These are phyloP conservation scores for Penicillium sp. DNA, from an alignment of 2,329 filamentous ascomycete species.

Conservation along the genomic window DNA sequence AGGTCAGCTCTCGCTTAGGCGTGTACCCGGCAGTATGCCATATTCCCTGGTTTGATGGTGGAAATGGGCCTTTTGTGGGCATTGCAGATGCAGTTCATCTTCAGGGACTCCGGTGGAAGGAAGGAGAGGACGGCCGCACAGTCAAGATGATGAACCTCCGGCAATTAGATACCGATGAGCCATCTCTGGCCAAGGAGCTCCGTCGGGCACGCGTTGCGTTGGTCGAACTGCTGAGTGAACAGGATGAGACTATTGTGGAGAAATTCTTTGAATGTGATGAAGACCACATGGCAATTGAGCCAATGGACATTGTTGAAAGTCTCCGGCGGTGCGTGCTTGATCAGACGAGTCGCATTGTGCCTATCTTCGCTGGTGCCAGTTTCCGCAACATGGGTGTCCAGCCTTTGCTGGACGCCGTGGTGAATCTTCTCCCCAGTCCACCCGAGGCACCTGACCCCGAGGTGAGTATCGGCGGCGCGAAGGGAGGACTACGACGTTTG, in stretches of 20 bases:
- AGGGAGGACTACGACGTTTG: conserved; percentile 54
- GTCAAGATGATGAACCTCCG: conserved; percentile 57
- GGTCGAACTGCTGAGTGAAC: conserved; percentile 80
- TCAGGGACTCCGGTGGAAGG: conserved; percentile 70
- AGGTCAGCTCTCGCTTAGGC: conserved; percentile 74
- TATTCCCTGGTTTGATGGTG: conserved; percentile 84
- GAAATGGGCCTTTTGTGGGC: conserved; percentile 72
- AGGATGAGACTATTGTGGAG: conserved; percentile 83
- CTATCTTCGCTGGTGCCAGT: conserved; percentile 87
- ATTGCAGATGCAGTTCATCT: conserved; percentile 80
- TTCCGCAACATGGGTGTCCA: conserved; percentile 94
- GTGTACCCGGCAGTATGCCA: conserved; percentile 90
- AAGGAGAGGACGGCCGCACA: conserved; percentile 63
- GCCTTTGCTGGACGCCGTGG: conserved; percentile 81
- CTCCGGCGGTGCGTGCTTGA: conserved; percentile 71
- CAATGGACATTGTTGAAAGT: conserved; percentile 66
- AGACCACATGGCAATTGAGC: conserved; percentile 66
- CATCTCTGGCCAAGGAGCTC: conserved; percentile 62
- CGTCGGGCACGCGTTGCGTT: conserved; percentile 72
- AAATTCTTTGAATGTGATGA: conserved; percentile 76
- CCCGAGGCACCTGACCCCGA: conserved; percentile 75
- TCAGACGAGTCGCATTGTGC: conserved; percentile 68
- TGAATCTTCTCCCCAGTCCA: conserved; percentile 83
- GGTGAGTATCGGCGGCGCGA: conserved; percentile 63
- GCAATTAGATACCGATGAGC: conserved; percentile 52